Base-by-base conservation (phyloP, 2,329 filamentous ascomycete species). In the Talaromyces sp. region DNA sequence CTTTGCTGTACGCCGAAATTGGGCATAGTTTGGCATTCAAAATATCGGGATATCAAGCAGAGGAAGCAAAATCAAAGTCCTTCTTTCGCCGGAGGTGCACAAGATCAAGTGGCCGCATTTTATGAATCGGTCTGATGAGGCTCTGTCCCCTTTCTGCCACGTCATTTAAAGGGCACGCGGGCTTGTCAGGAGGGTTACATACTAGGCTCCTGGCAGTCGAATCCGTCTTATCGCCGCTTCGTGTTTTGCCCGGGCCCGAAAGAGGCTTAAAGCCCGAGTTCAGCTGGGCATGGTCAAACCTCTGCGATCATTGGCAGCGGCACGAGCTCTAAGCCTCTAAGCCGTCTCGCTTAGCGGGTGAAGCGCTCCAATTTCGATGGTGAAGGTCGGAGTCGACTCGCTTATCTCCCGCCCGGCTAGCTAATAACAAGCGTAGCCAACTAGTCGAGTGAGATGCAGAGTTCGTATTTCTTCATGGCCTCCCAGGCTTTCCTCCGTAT, bases 1-100 rank as follows among this genome's bases (percentile, higher is more conserved):
- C 25, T 7, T 53, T 59, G 44, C 30, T 52, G 42, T 59, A 3
- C 56, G 13, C n/a, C 22, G 59, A 22, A 54, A n/a, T 19, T 47
- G n/a, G 58, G 47, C 61, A 63, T 63, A 42, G 7, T 61, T 57
- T 32, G n/a, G 17, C 27, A 28, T 15, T 57, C 15, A 17, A 11
- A 32, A 28, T 25, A n/a, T 56, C 25, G 54, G 39, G 22, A 13
- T 53, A 53, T 32, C 13, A 30, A 28, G 49, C 49, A 30, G 49
- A n/a, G 5, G 25, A 28, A 11, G 15, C 27, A 15, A 30, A 53
- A 11, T n/a, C 22, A 47, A 44, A 22, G n/a, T 19, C 9, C n/a
- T 53, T 19, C 28, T 22, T 52, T 53, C 28, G 8, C 7, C 49
- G 49, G 25, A 53, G 22, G n/a, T 53, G 15, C 27, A 30, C 28